phyloP scores from a whole-genome alignment of 2,329 filamentous ascomycete genomes.

The Aspergillaceae sp. region DNA sequence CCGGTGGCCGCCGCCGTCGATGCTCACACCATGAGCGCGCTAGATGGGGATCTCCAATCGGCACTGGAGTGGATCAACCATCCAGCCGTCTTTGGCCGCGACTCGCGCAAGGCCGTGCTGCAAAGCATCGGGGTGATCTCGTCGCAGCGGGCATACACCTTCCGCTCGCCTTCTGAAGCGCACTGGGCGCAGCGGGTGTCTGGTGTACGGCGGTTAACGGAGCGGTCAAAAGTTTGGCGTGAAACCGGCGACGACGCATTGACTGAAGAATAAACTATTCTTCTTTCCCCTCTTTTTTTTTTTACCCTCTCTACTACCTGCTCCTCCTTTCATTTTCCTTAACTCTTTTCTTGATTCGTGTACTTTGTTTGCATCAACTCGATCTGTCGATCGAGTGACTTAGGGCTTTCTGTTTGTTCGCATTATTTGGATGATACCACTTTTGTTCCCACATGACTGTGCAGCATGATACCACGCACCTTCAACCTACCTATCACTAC shows the following conservation, averaged over 20 bases:
- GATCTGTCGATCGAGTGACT: background rate
- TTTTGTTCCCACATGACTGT: conserved; percentile 29
- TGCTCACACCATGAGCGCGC: conserved; percentile 65
- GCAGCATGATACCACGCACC: conserved; percentile 27
- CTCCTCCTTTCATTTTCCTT: too few species aligned
- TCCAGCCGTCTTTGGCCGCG: conserved; percentile 85
- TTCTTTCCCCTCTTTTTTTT: conserved; percentile 5
- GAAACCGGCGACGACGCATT: conserved; percentile 70
- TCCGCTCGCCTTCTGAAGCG: conserved; percentile 78
- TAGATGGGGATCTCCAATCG: conserved; percentile 84
- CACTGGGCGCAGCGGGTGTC: conserved; percentile 78
- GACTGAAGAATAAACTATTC: conserved; percentile 40
- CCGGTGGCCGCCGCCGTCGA: conserved; percentile 75
- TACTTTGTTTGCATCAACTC: conserved; percentile 4
- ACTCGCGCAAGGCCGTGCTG: conserved; percentile 88
- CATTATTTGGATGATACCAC: conserved; percentile 30
- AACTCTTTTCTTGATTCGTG: conserved; percentile 4
- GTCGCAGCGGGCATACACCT: conserved; percentile 87
- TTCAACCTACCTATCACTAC: background rate
- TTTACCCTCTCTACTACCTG: conserved; percentile 5
- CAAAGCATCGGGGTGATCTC: conserved; percentile 96
- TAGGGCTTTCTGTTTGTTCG: conserved; percentile 2
- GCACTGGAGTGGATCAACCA: conserved; percentile 97
- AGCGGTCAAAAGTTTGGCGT: conserved; percentile 83
- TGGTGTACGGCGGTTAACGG: conserved; percentile 72